Base-by-base conservation (phyloP, 2,329 filamentous ascomycete genomes). In the Penicillium concentricum region DNA sequence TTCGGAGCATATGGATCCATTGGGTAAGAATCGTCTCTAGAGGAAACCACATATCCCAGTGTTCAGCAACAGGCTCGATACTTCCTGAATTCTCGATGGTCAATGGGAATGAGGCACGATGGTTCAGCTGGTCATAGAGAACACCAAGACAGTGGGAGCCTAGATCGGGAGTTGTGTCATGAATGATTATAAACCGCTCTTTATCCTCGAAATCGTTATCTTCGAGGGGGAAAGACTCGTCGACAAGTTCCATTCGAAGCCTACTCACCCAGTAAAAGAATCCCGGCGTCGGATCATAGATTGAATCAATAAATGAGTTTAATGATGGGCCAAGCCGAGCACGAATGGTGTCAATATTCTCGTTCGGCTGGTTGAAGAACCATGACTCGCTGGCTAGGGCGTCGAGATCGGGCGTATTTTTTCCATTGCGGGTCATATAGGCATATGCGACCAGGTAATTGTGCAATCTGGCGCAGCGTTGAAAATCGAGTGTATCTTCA, bases 361-460 rank as follows among this genome's bases (percentile, higher is more conserved):
- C 35, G 4, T 5, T 37, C n/a, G 35, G n/a, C n/a, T 38, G 35
- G 35, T 18, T 38, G 35, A 38, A 38, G 35, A 38, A 38, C 35
- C 35, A 20, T 38, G 35, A 38, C 35, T 38, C 9, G n/a, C 35
- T 38, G 10, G 35, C 9, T 38, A 38, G 35, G n/a, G 35, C 35
- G n/a, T 38, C n/a, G 9, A 38, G 35, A 38, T 38, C 35, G n/a
- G 35, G 35, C n/a, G 35, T 38, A 3, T 59, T 28, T 59, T 32
- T 42, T 45, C 46, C 44, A 34, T 64, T 18, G 30, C 51, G 57
- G 28, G 60, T 59, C 54, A 66, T 61, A 54, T 49, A 66, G 39
- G 26, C 60, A 54, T 66, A 66, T n/a, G 52, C 56, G 43, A 62
- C 64, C 9, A 66, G 18, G 53, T 65, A 66, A 49, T 66, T 66